Evolutionary conservation across 2,329 filamentous ascomycete species (phyloP), one percentile per base, ranked within the genome.

Genomic region (Phialophora chinensis): DNA sequence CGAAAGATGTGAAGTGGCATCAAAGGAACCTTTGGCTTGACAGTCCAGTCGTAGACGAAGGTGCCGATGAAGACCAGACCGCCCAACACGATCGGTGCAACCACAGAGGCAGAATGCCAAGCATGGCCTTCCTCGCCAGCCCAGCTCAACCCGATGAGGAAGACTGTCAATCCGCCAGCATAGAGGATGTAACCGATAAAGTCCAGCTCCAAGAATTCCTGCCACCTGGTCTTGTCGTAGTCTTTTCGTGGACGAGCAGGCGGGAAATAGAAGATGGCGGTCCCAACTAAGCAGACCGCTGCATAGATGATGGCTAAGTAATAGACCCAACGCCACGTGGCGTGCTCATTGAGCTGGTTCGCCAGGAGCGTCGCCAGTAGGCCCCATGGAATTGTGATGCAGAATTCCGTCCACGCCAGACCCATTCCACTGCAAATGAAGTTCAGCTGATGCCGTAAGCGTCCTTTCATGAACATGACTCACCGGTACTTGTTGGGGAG

Each of bases 281-380:
- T 83, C 12, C 83, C 75, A 33, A 66, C 52, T 27, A 61, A 53
- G 58, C 61, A 63, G 29, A 67, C 20, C 1, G 58, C 65, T 7
- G 54, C 61, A 38, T 52, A 65, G 14, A 65, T 65, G 11, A 67
- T 49, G 11, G 61, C 56, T 6, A 69, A 29, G 35, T 67, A 85
- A 72, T 82, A 86, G 59, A 75, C 79, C 81, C 82, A 84, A 44
- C 83, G 76, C 83, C 83, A 86, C 2, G 69, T 72, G 0, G 82
- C 83, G 59, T 82, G 76, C 38, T 76, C 62, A 63, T 82, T 79
- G 31, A 84, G 76, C 2, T 76, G 72, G 17, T 79, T 76, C 1
- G 82, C 82, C 59, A 85, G 82, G 49, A 83, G 73, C 23, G 82
- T 80, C 6, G 0, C 82, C 83, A 44, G 74, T 72, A 27, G 60